Evolutionary conservation across 2,329 filamentous ascomycete genomes (phyloP).

Genomic region (Xylariaceae sp.): DNA sequence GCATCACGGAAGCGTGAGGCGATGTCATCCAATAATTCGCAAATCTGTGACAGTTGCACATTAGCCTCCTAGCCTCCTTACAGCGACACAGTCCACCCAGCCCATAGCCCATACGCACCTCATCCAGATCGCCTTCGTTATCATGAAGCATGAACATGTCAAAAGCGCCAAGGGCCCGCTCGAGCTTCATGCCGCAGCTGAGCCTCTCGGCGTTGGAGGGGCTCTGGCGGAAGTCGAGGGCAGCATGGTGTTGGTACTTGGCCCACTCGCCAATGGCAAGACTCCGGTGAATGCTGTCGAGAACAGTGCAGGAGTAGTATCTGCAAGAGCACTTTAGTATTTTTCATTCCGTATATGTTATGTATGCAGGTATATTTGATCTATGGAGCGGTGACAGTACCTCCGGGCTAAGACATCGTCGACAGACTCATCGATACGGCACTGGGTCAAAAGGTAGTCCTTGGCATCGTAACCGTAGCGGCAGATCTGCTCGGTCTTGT

Average conservation of each 20-base stretch:
- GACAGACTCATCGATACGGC: slow-evolving; percentile 51
- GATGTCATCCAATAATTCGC: slow-evolving; percentile 60
- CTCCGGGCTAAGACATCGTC: slow-evolving; percentile 70
- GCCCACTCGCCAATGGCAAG: slow-evolving; percentile 77
- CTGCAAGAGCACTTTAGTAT: slow-evolving; percentile 29
- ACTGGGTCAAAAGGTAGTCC: slow-evolving; percentile 71
- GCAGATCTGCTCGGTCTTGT: slow-evolving; percentile 67
- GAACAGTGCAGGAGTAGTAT: slow-evolving; percentile 69
- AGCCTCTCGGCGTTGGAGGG: slow-evolving; percentile 32
- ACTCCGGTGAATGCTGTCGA: slow-evolving; percentile 77
- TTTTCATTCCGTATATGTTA: too few relatives aligned
- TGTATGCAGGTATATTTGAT: background rate
- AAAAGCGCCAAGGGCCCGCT: slow-evolving; percentile 74
- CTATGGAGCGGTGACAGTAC: slow-evolving; percentile 8
- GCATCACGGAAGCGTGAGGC: slow-evolving; percentile 52
- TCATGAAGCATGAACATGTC: slow-evolving; percentile 84
- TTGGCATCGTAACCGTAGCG: slow-evolving; percentile 81
- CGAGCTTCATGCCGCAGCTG: slow-evolving; percentile 54
- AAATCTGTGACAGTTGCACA: slow-evolving; percentile 43
- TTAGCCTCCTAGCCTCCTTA: background rate
- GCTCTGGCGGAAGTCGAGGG: slow-evolving; percentile 22
- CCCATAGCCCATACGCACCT: slow-evolving; percentile 54
- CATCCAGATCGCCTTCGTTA: slow-evolving; percentile 66
- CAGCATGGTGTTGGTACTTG: slow-evolving; percentile 41
- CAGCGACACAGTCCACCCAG: background rate